These are phyloP conservation scores for Viola odorata DNA, from an alignment of 345 rosid species.

Conservation along the genomic window DNA sequence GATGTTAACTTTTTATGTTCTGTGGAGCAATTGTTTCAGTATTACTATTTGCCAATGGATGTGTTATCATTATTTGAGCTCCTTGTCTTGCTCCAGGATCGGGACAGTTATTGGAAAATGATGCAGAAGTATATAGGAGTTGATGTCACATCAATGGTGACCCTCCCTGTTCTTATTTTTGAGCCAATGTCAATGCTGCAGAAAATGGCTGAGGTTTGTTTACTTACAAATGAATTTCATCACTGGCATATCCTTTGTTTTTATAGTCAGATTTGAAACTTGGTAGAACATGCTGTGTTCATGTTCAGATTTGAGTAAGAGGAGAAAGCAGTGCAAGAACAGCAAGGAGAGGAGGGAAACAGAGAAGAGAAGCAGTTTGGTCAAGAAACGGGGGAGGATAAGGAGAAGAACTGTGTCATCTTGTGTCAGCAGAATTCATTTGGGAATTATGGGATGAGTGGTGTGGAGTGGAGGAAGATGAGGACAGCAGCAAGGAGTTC, in stretches of 20 bases:
- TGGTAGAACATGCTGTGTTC: too few relatives aligned
- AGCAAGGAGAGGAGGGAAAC: too few relatives aligned
- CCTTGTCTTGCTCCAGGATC: constrained; percentile 41
- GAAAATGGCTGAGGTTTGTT: constrained; percentile 87
- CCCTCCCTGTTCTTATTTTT: constrained; percentile 85
- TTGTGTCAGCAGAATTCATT: too few relatives aligned
- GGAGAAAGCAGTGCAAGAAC: too few relatives aligned
- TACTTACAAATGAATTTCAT: background rate
- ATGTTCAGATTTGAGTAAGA: too few relatives aligned
- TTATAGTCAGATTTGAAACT: too few relatives aligned
- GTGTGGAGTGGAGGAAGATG: too few relatives aligned
- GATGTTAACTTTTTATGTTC: background rate
- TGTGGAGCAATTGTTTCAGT: background rate
- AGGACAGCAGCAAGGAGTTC: too few relatives aligned
- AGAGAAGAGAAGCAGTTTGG: too few relatives aligned
- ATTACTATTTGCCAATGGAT: background rate
- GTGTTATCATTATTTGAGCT: background rate
- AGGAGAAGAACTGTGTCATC: too few relatives aligned
- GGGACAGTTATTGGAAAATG: constrained; percentile 91
- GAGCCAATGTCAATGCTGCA: constrained; percentile 96
- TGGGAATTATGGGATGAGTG: too few relatives aligned
- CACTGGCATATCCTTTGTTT: background rate
- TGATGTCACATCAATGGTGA: constrained; percentile 90
- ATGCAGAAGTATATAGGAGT: constrained; percentile 89
- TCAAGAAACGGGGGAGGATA: too few relatives aligned